Base-by-base conservation (phyloP, 2,329 filamentous ascomycete species). In the Cercospora sesami region DNA sequence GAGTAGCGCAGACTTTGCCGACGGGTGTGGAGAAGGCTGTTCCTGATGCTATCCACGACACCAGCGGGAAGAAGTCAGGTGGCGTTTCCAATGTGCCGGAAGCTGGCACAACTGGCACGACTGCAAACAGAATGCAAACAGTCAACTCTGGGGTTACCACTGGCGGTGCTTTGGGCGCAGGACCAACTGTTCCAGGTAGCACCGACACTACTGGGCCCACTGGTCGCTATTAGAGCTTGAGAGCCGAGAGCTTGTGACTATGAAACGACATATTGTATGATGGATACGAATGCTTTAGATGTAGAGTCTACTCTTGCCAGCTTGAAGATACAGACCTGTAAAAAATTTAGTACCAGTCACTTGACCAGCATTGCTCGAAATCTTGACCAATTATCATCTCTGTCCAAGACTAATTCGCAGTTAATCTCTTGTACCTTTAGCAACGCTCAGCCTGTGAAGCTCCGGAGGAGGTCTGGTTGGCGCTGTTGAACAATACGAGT, bases 31-130 rank as follows among this genome's bases (percentile, higher is more conserved):
- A 68, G 63, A 59, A 63, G 63, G 60, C 21, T 21, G 66, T 68
- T n/a, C 66, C 66, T 10, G 66, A 68, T 60, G 63, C 57, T 18
- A 21, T 68, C 4, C 66, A 68, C 28, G 66, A 68, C 33, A 68
- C 66, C 23, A 68, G 58, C 53, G 66, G 66, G 10, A 65, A 65
- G 58, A 65, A 68, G 66, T 55, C 45, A 14, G 51, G 39, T 23
- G 45, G 45, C 12, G 12, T 39, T 14, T 28, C 18, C 30, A 62
- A 62, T 12, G 60, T 48, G 33, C 60, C 60, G 26, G 36, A 62
- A 16, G 33, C 18, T 16, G 33, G 33, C 12, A 39, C 33, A 2
- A 39, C 33, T 39, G 33, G 33, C 7, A 39, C 5, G 14, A 62
- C 12, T 48, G 23, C 21, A 16, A 31, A 26, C 26, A 42, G 30